Evolutionary conservation across 2,329 filamentous ascomycete genomes (phyloP), one percentile per base, ranked within the genome.

Genomic region (Didymella lethalis): DNA sequence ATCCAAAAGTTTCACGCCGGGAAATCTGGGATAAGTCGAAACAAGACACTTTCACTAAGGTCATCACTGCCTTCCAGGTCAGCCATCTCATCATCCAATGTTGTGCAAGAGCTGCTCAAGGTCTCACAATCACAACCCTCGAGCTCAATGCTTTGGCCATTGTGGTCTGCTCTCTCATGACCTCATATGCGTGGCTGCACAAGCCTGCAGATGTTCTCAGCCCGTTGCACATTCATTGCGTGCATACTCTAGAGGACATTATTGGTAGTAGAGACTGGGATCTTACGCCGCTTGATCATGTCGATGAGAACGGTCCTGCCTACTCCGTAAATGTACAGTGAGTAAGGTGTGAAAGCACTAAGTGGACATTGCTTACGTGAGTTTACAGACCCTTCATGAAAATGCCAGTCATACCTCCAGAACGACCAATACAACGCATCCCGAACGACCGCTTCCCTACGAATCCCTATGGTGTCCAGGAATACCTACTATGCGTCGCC

Each of bases 41-140:
- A 16, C 32, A 34, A 34, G 32, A 34, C 29, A 59, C 57, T 14
- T 57, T 65, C 29, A 53, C 62, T 1, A 69, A 69, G 28, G 50
- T 62, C 12, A 50, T 66, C 8, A 62, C 63, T 4, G 56, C 63
- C 2, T 51, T 69, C n/a, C 66, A 67, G 43, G 58, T 66, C 29
- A 55, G 59, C 51, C 67, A 63, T 43, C 32, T 67, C 12, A 43
- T 69, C 20, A 52, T 66, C 5, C 65, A 67, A 41, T 57, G 61
- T 36, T 62, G 59, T 3, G 61, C 60, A 5, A 58, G 66, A 3
- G 52, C 50, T 2, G 57, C 54, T 8, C 63, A 63, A 32, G 43
- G 47, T 25, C 41, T 64, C 12, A 51, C 32, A 8, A 34, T 34
- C 12, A 34, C 32, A 16, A 34, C 32, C 16, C 32, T 34, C 14